Evolutionary conservation across 805 yeast species (phyloP).

Genomic region (Candida pseudofarinosa): DNA sequence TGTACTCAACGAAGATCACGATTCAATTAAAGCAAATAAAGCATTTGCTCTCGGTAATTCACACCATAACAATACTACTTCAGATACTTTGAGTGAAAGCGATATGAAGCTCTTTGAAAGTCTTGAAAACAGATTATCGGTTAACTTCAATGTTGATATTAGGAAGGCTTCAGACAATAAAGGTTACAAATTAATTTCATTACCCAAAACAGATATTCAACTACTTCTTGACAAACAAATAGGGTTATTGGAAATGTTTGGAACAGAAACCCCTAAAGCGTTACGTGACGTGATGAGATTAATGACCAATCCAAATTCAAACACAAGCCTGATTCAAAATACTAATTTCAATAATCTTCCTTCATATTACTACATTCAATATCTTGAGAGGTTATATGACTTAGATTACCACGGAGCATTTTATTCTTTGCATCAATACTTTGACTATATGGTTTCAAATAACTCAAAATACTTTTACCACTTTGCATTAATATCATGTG

Average conservation of each 20-base stretch:
- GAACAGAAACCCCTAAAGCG: slow-evolving; percentile 45
- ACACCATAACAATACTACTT: background rate
- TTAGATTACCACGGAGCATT: slow-evolving; percentile 61
- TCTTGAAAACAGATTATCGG: slow-evolving; percentile 11
- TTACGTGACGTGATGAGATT: slow-evolving; percentile 38
- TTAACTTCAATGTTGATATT: slow-evolving; percentile 9
- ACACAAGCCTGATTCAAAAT: slow-evolving; percentile 31
- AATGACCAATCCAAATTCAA: slow-evolving; percentile 45
- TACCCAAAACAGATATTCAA: slow-evolving; percentile 51
- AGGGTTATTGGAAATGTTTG: slow-evolving; percentile 46
- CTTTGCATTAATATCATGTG: slow-evolving; percentile 69
- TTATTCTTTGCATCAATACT: slow-evolving; percentile 52
- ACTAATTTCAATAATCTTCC: slow-evolving; percentile 26
- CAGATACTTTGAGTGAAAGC: slow-evolving; percentile 2
- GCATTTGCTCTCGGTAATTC: background rate
- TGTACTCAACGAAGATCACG: background rate
- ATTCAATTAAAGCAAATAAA: background rate
- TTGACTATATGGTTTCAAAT: slow-evolving; percentile 72
- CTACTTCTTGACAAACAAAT: slow-evolving; percentile 52
- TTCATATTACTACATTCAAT: slow-evolving; percentile 52
- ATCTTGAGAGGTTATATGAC: slow-evolving; percentile 52
- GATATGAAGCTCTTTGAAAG: slow-evolving; percentile 13
- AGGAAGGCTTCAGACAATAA: slow-evolving; percentile 5
- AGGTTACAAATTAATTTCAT: slow-evolving; percentile 21
- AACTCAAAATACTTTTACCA: slow-evolving; percentile 65